Evolutionary conservation across 495 filamentous ascomycete genomes (phyloP).

Genomic region (Penicillium antarcticum): DNA sequence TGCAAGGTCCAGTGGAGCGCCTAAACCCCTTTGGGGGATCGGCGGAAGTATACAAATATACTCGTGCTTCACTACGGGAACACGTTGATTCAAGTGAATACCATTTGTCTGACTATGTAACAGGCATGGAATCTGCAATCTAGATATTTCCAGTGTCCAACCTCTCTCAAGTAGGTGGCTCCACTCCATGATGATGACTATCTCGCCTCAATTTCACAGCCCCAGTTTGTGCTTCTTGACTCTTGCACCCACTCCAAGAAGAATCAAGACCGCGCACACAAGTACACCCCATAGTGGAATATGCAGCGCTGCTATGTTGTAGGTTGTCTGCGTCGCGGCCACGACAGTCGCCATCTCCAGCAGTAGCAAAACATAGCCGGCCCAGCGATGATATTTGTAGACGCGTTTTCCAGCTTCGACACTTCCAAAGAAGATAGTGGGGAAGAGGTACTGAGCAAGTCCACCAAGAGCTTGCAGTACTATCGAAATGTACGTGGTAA

Average conservation of each 20-base stretch:
- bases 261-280: slow-evolving; percentile 54
- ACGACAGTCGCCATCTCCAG: slow-evolving; percentile 69
- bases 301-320: slow-evolving; percentile 54
- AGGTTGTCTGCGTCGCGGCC: slow-evolving; percentile 73
- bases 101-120: too few relatives aligned
- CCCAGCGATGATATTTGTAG: slow-evolving; percentile 83
- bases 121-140: too few relatives aligned
- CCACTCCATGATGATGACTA: not conserved
- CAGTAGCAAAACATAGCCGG: slow-evolving; percentile 71
- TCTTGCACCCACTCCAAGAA: slow-evolving; percentile 69
- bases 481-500: slow-evolving; percentile 70
- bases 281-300: slow-evolving; percentile 73
- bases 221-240: slow-evolving; percentile 84
- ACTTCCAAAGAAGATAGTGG: slow-evolving; percentile 64
- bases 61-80: too few relatives aligned
- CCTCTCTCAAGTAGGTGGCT: not conserved
- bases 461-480: slow-evolving; percentile 72
- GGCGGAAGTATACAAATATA: not conserved
- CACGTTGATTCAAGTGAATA: too few relatives aligned
- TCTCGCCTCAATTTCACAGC: slow-evolving; percentile 30
- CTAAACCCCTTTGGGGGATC: slow-evolving; percentile 2
- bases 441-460: slow-evolving; percentile 72
- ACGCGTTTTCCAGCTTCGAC: slow-evolving; percentile 73
- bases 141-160: not conserved
- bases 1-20: slow-evolving; percentile 8